Evolutionary conservation across 208 protist species (phyloP), one percentile per base, ranked within the genome.

Genomic region (Acanthamoeba lenticulata): DNA sequence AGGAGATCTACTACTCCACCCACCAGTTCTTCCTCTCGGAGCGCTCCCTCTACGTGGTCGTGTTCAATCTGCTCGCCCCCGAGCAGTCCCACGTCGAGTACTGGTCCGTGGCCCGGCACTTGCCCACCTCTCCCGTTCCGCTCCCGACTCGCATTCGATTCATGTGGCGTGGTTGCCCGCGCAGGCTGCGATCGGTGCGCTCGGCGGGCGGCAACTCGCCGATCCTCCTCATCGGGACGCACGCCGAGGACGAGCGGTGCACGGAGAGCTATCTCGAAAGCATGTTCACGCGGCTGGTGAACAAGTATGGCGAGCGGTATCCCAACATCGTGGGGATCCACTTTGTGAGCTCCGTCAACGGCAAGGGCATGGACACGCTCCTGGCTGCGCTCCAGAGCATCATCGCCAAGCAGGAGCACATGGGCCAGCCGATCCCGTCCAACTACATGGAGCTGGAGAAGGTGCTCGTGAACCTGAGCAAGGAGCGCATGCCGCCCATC

Each of bases 1-100:
- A 91, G 24, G 85, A 91, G 36, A 91, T 91, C 34, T 91, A 91
- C 40, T 91, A 91, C 27, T 15, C 85, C 36, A 91, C 85, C 36
- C 85, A 91, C 21, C 74, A 29, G 0, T 85, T 85, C 42, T 85
- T 85, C 74, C 74, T 85, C 74, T 85, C 74, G 13, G 85, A 91
- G 85, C 49, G 40, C 2, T 91, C 85, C 38, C 47, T 91, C 13
- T 91, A 91, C n/a, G 21, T 91, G 21, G 85, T 32, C 24, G 55
- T 91, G 21, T 91, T 91, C 85, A 91, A 91, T 27, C 85, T 91
- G 38, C 13, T 91, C 27, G 27, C 85, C 6, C 24, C 52, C 24
- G 52, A 91, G 1, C 85, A 91, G 32, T 91, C 49, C 0, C 85
- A 69, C 34, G 36, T 91, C n/a, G 85, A 91, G 5, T 91, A 74